Conservation (phyloP, 139 green algal species). For the Desmodesmus armatus region DNA sequence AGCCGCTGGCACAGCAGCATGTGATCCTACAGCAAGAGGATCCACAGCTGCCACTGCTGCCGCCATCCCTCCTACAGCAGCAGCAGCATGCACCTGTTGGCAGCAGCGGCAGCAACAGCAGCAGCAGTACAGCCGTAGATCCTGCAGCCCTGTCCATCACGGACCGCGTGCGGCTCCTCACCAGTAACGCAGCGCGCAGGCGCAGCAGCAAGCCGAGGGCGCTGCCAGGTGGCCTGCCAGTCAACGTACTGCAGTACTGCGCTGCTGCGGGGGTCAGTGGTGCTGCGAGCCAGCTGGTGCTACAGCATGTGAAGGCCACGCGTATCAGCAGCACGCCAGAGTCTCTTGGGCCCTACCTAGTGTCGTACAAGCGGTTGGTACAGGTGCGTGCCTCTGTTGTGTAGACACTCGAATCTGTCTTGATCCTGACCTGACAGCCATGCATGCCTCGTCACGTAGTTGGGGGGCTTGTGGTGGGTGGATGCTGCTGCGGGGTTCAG, state of each 20-base stretch:
- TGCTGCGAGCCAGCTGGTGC: neutral
- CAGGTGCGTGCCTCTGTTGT: neutral
- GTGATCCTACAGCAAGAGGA: neutral
- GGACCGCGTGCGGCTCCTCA: conserved; percentile 30
- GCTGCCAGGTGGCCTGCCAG: neutral
- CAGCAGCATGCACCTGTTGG: neutral
- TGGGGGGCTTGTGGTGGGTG: no score
- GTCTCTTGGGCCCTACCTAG: neutral
- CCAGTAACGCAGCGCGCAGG: neutral
- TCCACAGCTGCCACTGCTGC: neutral
- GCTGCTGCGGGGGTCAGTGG: neutral
- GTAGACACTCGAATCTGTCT: neutral
- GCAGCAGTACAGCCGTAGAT: neutral
- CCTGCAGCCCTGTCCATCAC: conserved; percentile 14
- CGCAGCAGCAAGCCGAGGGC: neutral
- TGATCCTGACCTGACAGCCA: no score
- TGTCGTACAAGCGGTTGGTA: neutral
- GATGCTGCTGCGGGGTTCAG: no score
- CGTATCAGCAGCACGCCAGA: neutral
- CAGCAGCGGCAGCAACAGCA: neutral
- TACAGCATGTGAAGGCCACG: neutral
- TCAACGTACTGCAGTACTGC: neutral
- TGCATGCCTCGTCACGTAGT: neutral
- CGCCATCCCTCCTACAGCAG: neutral
- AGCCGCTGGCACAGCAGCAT: neutral